Evolutionary conservation across 345 rosid genomes (phyloP).

Genomic region (Salix udensis): DNA sequence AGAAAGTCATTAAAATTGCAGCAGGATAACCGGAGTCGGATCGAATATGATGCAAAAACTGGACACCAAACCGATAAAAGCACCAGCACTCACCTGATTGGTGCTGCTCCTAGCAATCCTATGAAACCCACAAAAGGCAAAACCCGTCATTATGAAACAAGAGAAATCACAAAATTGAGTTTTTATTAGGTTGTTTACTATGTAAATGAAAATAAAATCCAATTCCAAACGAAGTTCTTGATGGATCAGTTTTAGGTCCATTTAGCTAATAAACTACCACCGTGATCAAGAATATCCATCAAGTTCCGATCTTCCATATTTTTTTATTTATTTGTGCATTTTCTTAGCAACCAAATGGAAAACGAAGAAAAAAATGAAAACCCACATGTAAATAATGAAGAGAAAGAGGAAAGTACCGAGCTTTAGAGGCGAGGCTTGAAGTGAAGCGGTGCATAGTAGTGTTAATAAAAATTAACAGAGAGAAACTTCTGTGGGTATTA

Average conservation of each 20-base stretch:
- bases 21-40: neutral
- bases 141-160: neutral
- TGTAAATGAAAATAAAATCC: neutral
- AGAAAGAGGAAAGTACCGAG: slow-evolving; percentile 30
- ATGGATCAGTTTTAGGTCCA: neutral
- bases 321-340: neutral
- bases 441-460: slow-evolving; percentile 57
- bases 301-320: neutral
- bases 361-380: neutral
- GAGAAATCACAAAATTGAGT: neutral
- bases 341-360: slow-evolving; percentile 6
- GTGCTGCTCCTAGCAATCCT: slow-evolving; percentile 55
- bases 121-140: slow-evolving; percentile 8
- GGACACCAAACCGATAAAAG: neutral
- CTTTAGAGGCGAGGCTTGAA: slow-evolving; percentile 59
- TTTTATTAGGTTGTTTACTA: neutral
- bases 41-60: neutral
- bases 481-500: neutral
- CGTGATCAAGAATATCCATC: neutral
- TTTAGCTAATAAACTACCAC: too few species aligned
- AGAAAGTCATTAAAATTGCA: neutral
- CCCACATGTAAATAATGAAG: neutral
- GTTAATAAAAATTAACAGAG: neutral
- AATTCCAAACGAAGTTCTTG: neutral
- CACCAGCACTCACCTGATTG: slow-evolving; percentile 45